Conservation (phyloP, 176 grass and related monocot genomes). For the Urochloa ruziziensis region DNA sequence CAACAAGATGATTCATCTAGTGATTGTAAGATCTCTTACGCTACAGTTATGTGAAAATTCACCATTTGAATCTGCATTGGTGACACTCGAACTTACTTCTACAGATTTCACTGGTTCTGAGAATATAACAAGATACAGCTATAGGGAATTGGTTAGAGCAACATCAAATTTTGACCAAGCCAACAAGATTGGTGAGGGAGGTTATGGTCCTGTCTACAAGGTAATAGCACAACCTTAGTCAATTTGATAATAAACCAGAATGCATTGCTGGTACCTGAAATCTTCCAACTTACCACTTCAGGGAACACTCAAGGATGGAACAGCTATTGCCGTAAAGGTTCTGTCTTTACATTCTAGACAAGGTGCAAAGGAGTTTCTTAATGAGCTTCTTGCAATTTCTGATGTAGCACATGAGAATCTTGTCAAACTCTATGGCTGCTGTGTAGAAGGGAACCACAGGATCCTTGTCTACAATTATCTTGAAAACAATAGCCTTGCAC, state of each 20-base stretch:
- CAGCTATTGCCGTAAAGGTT: conserved; percentile 69
- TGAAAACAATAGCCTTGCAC: conserved; percentile 79
- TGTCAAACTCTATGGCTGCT: conserved; percentile 65
- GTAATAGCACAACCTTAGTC: conserved; percentile 30
- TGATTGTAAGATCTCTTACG: conserved; percentile 31
- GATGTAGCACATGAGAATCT: conserved; percentile 67
- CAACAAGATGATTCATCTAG: conserved; percentile 1
- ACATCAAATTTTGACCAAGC: conserved; percentile 50
- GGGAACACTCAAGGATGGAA: conserved; percentile 68
- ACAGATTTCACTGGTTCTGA: conserved; percentile 42
- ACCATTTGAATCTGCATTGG: neutral
- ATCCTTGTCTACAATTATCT: conserved; percentile 78
- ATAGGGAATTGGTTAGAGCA: conserved; percentile 58
- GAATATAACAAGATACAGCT: conserved; percentile 60
- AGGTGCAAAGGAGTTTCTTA: conserved; percentile 67
- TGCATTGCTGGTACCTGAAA: conserved; percentile 14
- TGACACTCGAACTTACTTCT: conserved; percentile 16
- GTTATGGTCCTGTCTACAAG: conserved; percentile 76
- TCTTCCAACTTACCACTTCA: conserved; percentile 27
- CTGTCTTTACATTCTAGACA: conserved; percentile 71
- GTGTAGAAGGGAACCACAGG: conserved; percentile 63
- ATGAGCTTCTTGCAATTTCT: conserved; percentile 60
- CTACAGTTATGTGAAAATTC: neutral
- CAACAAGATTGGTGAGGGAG: conserved; percentile 80
- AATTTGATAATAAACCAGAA: neutral